Conservation (phyloP, 2,329 filamentous ascomycete genomes). For the Ceratocystis variospora region DNA sequence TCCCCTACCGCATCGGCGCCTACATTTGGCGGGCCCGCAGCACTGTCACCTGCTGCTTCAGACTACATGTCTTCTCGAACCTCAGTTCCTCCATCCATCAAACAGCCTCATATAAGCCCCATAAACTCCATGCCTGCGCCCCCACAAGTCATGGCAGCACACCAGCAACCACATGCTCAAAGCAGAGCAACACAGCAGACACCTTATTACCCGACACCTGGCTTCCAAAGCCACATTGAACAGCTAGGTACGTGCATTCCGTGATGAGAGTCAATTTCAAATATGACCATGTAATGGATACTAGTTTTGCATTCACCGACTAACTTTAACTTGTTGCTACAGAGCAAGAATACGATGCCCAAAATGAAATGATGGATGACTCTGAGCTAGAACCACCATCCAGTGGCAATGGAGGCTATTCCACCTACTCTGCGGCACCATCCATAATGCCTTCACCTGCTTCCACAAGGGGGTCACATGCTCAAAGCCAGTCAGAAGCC, state of each 20-base stretch:
- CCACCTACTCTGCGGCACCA: constrained; percentile 27
- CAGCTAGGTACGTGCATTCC: constrained; percentile 66
- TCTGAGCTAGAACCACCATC: constrained; percentile 44
- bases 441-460: constrained; percentile 32
- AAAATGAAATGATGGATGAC: constrained; percentile 78
- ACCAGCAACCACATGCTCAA: constrained; percentile 16
- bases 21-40: constrained; percentile 29
- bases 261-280: no score
- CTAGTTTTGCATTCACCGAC: constrained; percentile 46
- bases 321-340: constrained; percentile 44
- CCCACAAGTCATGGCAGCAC: constrained; percentile 11
- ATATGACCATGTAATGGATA: background rate
- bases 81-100: constrained; percentile 26
- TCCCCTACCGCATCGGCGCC: constrained; percentile 40
- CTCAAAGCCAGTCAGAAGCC: constrained; percentile 15
- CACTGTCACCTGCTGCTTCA: constrained; percentile 33
- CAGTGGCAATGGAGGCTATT: constrained; percentile 50
- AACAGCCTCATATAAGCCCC: constrained; percentile 27
- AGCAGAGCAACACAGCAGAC: constrained; percentile 24
- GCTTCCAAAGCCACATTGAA: constrained; percentile 85
- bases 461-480: constrained; percentile 32
- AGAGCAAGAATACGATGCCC: constrained; percentile 97
- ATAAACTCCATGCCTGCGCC: constrained; percentile 22
- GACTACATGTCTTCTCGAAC: constrained; percentile 27
- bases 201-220: constrained; percentile 64